phyloP scores from a whole-genome alignment of 2,329 filamentous ascomycete species.

The Pestalotiopsis sp. region DNA sequence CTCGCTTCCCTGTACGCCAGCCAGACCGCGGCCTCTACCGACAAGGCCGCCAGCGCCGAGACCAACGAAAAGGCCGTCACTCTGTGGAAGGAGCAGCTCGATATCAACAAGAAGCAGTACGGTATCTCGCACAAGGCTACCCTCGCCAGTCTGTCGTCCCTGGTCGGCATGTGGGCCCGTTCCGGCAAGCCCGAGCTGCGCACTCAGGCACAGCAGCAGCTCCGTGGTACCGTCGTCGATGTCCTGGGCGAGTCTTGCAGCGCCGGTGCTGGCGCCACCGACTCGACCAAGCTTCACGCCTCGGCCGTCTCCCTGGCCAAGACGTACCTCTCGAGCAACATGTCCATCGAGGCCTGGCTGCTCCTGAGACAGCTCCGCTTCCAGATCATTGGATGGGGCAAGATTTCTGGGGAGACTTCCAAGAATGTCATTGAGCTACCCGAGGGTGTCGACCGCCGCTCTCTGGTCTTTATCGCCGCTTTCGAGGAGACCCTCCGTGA shows the following conservation, averaged over 20 bases:
- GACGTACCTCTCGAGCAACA: neutral
- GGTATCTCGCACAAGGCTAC: constrained; percentile 8
- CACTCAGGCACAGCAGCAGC: neutral
- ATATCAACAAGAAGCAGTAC: constrained; percentile 21
- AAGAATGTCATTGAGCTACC: neutral
- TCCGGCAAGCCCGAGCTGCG: neutral
- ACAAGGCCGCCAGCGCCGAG: constrained; percentile 13
- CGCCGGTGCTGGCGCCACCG: neutral
- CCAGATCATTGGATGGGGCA: neutral
- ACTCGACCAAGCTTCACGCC: neutral
- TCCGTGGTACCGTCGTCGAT: neutral
- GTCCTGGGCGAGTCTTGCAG: neutral
- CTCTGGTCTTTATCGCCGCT: neutral
- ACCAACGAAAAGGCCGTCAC: constrained; percentile 18
- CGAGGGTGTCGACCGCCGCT: neutral
- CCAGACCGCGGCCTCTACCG: constrained; percentile 15
- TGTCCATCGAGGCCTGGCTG: neutral
- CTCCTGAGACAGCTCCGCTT: neutral
- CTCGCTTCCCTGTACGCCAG: constrained; percentile 18
- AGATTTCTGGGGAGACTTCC: neutral
- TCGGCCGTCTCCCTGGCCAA: neutral
- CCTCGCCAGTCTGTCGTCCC: neutral
- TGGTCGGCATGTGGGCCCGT: neutral
- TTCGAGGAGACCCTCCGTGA: neutral
- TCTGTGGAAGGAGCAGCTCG: constrained; percentile 21